Conservation (phyloP, 768 basidiomycete genomes). For the Collybia mongolica region DNA sequence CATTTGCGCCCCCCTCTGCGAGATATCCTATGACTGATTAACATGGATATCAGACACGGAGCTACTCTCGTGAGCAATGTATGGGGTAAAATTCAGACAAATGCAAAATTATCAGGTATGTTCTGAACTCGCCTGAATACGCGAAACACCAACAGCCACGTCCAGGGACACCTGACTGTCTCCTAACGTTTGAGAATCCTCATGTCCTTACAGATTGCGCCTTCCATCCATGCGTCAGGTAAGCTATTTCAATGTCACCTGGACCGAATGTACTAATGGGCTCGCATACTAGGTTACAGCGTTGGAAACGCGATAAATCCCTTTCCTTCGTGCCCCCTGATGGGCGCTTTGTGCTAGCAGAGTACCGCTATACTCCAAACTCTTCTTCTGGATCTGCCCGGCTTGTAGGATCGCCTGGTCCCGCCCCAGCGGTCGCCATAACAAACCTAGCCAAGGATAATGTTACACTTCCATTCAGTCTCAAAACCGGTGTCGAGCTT, state of each 20-base stretch:
- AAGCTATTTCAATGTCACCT: constrained; percentile 18
- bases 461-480: constrained; percentile 48
- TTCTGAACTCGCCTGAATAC: background rate
- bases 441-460: constrained; percentile 33
- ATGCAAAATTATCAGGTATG: constrained; percentile 73
- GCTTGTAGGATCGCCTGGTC: constrained; percentile 19
- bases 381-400: constrained; percentile 29
- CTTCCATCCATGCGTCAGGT: constrained; percentile 95
- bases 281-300: constrained; percentile 60
- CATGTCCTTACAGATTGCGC: constrained; percentile 73
- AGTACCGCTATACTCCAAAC: constrained; percentile 69
- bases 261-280: no score
- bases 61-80: constrained; percentile 64
- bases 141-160: background rate
- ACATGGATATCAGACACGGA: constrained; percentile 63
- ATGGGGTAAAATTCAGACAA: constrained; percentile 76
- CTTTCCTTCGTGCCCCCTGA: constrained; percentile 95
- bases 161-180: constrained; percentile 85
- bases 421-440: constrained; percentile 14
- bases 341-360: constrained; percentile 79
- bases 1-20: background rate
- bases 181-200: constrained; percentile 74
- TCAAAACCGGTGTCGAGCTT: constrained; percentile 49
- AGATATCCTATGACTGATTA: constrained; percentile 2
- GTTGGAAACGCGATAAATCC: constrained; percentile 73